Percentiles rank a stretch among this genome's conserved stretches.
phyloP scores from a whole-genome alignment of 495 filamentous ascomycete genomes.

The Penicillium argentinense region DNA sequence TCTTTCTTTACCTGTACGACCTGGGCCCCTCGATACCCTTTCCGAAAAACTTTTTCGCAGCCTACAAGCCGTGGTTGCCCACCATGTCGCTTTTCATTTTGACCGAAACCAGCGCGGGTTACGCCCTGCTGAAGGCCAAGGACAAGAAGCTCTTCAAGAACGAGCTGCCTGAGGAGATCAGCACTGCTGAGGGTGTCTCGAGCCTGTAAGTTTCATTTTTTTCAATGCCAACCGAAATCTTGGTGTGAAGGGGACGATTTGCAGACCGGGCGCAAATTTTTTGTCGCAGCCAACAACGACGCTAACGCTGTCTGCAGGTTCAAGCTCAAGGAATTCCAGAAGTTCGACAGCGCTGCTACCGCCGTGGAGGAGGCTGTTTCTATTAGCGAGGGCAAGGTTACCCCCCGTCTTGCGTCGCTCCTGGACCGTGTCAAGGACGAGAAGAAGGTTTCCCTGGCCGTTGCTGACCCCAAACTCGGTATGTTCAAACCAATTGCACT shows the following conservation, averaged over 20 bases:
- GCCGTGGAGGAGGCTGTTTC: slow-evolving; percentile 88
- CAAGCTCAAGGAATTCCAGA: slow-evolving; percentile 93
- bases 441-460: slow-evolving; percentile 93
- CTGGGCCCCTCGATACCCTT: slow-evolving; percentile 15
- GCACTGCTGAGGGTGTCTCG: slow-evolving; percentile 79
- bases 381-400: slow-evolving; percentile 90
- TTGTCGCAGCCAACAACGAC: slow-evolving; percentile 17
- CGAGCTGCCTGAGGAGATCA: slow-evolving; percentile 69
- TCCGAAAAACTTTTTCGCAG: slow-evolving; percentile 19
- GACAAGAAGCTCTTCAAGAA: slow-evolving; percentile 96
- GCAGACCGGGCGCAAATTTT: slow-evolving; percentile 22
- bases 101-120: slow-evolving; percentile 92
- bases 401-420: slow-evolving; percentile 79
- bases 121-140: slow-evolving; percentile 95
- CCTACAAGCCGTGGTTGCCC: slow-evolving; percentile 34
- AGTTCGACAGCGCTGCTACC: slow-evolving; percentile 86
- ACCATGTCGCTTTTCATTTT: slow-evolving; percentile 79
- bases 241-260: slow-evolving; percentile 9
- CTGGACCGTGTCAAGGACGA: slow-evolving; percentile 93
- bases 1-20: slow-evolving; percentile 19
- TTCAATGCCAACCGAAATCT: slow-evolving; percentile 3
- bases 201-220: slow-evolving; percentile 65
- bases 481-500: slow-evolving; percentile 24
- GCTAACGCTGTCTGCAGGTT: slow-evolving; percentile 56
- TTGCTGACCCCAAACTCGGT: slow-evolving; percentile 93